These are phyloP conservation scores for Voacanga thouarsii DNA, from an alignment of 257 asterid species.

Conservation along the genomic window DNA sequence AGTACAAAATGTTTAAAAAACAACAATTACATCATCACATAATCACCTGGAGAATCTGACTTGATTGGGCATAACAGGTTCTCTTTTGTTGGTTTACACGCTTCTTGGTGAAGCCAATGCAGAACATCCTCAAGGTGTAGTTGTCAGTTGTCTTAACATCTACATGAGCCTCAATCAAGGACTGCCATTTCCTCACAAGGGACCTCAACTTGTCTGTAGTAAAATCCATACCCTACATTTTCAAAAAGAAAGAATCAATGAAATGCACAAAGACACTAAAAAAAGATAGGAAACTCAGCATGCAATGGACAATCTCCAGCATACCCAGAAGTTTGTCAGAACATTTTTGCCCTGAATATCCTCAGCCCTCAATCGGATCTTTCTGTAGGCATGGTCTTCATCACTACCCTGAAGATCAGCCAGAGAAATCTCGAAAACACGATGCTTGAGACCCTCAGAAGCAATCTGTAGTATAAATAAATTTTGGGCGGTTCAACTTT, in stretches of 20 bases:
- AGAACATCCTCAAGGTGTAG: slow-evolving; percentile 64
- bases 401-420: slow-evolving; percentile 76
- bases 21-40: neutral
- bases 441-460: slow-evolving; percentile 88
- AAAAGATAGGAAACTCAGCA: neutral
- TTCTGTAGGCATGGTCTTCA: slow-evolving; percentile 80
- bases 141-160: slow-evolving; percentile 83
- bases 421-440: slow-evolving; percentile 78
- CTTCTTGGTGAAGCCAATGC: slow-evolving; percentile 88
- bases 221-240: slow-evolving; percentile 70
- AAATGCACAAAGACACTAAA: neutral
- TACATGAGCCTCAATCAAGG: slow-evolving; percentile 79
- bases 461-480: slow-evolving; percentile 51
- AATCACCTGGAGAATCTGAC: slow-evolving; percentile 76
- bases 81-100: slow-evolving; percentile 80
- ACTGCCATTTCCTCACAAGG: slow-evolving; percentile 70
- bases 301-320: neutral
- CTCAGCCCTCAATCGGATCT: slow-evolving; percentile 82
- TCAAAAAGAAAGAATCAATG: neutral
- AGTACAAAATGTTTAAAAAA: neutral
- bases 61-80: slow-evolving; percentile 84
- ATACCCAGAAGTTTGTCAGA: slow-evolving; percentile 74
- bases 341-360: slow-evolving; percentile 88
- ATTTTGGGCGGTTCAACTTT: neutral
- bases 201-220: slow-evolving; percentile 80